Conservation (phyloP, 768 basidiomycete genomes). For the Mycena chlorophos region DNA sequence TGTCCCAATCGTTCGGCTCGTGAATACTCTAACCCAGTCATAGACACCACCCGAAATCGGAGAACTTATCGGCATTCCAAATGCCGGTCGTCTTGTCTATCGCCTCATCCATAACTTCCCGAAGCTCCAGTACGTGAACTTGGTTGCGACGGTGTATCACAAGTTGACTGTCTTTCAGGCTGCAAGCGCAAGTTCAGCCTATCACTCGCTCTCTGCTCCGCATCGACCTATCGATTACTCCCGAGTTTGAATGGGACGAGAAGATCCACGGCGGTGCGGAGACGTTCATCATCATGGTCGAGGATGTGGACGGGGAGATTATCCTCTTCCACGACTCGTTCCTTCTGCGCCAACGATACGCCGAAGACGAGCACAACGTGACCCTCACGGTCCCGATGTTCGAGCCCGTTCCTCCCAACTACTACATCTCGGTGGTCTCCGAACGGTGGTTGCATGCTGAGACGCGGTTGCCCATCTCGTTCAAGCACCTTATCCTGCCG, state of each 20-base stretch:
- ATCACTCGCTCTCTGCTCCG: slow-evolving; percentile 92
- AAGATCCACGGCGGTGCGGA: slow-evolving; percentile 88
- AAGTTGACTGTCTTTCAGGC: slow-evolving; percentile 36
- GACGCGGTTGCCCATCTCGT: slow-evolving; percentile 91
- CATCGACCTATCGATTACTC: slow-evolving; percentile 89
- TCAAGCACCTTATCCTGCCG: slow-evolving; percentile 96
- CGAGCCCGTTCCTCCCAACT: slow-evolving; percentile 97
- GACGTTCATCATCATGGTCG: slow-evolving; percentile 90
- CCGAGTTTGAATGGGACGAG: slow-evolving; percentile 99
- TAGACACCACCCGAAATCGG: slow-evolving; percentile 87
- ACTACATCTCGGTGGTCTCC: slow-evolving; percentile 93
- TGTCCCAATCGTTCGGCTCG: slow-evolving; percentile 12
- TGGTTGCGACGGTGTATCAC: slow-evolving; percentile 1
- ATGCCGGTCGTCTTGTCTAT: slow-evolving; percentile 90
- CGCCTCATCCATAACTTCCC: slow-evolving; percentile 95
- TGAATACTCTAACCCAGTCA: slow-evolving; percentile 1
- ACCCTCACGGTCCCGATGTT: slow-evolving; percentile 95
- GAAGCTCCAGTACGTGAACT: slow-evolving; percentile 70
- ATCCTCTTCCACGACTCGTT: slow-evolving; percentile 95
- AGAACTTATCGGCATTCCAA: slow-evolving; percentile 91
- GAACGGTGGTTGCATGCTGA: slow-evolving; percentile 96
- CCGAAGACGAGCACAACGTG: slow-evolving; percentile 91
- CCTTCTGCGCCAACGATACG: slow-evolving; percentile 87
- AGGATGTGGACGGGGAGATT: slow-evolving; percentile 96
- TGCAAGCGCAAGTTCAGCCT: slow-evolving; percentile 95